Evolutionary conservation across 805 yeast genomes (phyloP).

Genomic region (Candida jianshihensis): DNA sequence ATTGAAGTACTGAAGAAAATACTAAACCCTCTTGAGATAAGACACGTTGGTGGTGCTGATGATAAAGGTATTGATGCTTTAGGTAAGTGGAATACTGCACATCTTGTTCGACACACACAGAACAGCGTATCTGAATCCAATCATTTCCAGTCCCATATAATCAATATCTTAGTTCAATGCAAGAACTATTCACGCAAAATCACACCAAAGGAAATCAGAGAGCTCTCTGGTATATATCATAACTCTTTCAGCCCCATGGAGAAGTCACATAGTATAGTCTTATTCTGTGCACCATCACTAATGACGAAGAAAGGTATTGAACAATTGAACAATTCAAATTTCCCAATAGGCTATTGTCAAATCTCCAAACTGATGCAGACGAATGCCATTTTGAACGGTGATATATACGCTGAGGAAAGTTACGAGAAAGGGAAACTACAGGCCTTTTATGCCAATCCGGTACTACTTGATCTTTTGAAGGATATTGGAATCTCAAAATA

Average conservation of each 20-base stretch:
- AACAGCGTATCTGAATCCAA: too few species aligned
- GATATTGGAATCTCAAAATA: conserved; percentile 5
- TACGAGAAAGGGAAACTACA: conserved; percentile 5
- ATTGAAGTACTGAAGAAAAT: conserved; percentile 7
- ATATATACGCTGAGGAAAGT: conserved; percentile 6
- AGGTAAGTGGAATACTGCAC: conserved; percentile 15
- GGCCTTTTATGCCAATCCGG: conserved; percentile 14
- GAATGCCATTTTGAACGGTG: conserved; percentile 3
- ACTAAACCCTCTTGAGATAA: conserved; percentile 4
- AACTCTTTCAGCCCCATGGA: conserved; percentile 16
- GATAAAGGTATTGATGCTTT: conserved; percentile 21
- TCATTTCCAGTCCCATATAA: conserved; percentile 1
- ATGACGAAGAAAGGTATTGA: conserved; percentile 17
- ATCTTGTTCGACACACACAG: too few species aligned
- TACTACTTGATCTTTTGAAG: conserved; percentile 8
- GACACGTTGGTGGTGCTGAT: conserved; percentile 19
- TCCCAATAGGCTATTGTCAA: conserved; percentile 18
- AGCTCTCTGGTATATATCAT: conserved; percentile 17
- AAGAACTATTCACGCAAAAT: conserved; percentile 18
- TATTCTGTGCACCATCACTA: conserved; percentile 17
- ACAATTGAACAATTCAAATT: conserved; percentile 13
- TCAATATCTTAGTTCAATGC: conserved; percentile 21
- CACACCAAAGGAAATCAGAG: conserved; percentile 21
- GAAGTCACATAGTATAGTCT: conserved; percentile 10
- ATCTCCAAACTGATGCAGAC: conserved; percentile 7